These are phyloP conservation scores for Lactarius tabidus DNA, from an alignment of 768 basidiomycete species.

Conservation along the genomic window DNA sequence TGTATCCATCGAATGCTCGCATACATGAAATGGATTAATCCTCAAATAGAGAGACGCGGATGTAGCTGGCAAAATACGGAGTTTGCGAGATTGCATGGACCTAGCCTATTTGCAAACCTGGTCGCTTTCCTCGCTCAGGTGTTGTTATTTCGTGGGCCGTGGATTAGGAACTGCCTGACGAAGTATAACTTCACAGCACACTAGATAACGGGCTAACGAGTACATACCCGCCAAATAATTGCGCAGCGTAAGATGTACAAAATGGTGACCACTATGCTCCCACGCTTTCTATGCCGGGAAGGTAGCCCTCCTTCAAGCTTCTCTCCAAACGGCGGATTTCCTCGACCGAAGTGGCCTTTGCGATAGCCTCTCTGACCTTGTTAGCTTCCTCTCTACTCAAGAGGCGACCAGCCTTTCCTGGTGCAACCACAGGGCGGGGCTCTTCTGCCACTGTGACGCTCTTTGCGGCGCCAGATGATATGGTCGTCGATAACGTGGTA, in stretches of 20 bases:
- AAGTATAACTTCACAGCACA: not conserved
- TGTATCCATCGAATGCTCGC: constrained; percentile 13
- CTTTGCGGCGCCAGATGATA: constrained; percentile 65
- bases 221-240: constrained; percentile 8
- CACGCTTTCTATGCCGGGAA: constrained; percentile 73
- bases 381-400: constrained; percentile 92
- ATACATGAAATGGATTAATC: not conserved
- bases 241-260: constrained; percentile 13
- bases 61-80: constrained; percentile 63
- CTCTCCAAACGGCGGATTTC: constrained; percentile 82
- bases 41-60: constrained; percentile 56
- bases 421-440: constrained; percentile 53
- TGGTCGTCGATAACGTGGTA: constrained; percentile 68
- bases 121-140: constrained; percentile 52
- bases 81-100: constrained; percentile 65
- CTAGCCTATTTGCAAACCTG: constrained; percentile 66
- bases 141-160: constrained; percentile 72
- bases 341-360: constrained; percentile 86
- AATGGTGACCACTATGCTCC: constrained; percentile 53
- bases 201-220: not conserved
- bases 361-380: constrained; percentile 81
- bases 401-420: constrained; percentile 74
- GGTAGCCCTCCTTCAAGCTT: constrained; percentile 77
- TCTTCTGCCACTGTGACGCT: constrained; percentile 66
- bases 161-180: constrained; percentile 50